phyloP scores from a whole-genome alignment of 106 monocot species.

The Gastrodia elata region DNA sequence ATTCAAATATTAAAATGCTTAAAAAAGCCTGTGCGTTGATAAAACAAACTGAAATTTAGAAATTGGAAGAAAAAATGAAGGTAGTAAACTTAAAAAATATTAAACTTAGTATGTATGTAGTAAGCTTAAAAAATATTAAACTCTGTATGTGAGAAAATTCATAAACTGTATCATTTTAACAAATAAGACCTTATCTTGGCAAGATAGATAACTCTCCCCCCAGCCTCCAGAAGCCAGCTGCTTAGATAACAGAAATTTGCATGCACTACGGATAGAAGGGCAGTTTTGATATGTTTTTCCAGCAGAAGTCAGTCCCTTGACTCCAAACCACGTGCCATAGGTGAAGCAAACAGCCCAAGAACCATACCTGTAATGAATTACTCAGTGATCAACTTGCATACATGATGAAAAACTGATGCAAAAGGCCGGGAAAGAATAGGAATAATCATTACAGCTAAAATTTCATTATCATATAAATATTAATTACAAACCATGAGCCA shows the following conservation, averaged over 20 bases:
- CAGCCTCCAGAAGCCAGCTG: conserved; percentile 88
- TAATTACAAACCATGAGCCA: conserved; percentile 73
- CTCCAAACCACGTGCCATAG: conserved; percentile 85
- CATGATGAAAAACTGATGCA: not conserved
- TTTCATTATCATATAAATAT: not conserved
- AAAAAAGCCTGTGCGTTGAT: too few relatives aligned
- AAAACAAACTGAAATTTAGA: not conserved
- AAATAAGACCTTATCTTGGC: conserved; percentile 57
- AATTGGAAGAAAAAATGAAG: not conserved
- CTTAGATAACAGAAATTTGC: conserved; percentile 85
- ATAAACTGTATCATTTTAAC: not conserved
- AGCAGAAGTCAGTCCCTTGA: conserved; percentile 65
- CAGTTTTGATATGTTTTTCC: conserved; percentile 58
- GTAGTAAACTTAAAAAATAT: not conserved
- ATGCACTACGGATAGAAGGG: conserved; percentile 57
- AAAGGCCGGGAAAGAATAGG: not conserved
- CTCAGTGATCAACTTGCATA: not conserved
- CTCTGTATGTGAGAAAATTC: not conserved
- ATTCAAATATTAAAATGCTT: too few relatives aligned
- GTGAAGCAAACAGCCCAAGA: conserved; percentile 98
- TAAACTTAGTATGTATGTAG: not conserved
- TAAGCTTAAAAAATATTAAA: not conserved
- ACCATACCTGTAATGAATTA: conserved; percentile 58
- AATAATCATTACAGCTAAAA: not conserved
- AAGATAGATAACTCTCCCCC: conserved; percentile 96